Conservation (phyloP, 345 rosid genomes). For the Pistacia integerrima region DNA sequence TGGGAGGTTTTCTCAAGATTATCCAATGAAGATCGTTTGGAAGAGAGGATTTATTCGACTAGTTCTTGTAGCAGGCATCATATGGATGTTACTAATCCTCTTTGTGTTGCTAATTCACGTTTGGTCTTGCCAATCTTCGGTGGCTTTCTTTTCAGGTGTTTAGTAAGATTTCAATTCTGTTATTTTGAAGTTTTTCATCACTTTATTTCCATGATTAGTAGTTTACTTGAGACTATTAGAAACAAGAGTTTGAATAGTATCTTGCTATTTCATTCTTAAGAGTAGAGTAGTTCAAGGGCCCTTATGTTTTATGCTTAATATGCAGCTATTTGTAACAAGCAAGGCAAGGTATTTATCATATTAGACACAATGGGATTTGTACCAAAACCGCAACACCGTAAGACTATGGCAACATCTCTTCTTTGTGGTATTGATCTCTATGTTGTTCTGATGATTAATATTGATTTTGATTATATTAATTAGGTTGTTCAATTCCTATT, state of each 20-base stretch:
- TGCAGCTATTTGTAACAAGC: no score
- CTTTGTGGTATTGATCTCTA: constrained; percentile 22
- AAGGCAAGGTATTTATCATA: no score
- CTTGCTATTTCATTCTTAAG: background rate
- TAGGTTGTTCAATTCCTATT: no score
- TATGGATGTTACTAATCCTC: constrained; percentile 89
- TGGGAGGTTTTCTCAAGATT: no score
- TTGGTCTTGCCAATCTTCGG: constrained; percentile 88
- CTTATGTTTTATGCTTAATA: no score
- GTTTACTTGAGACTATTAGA: background rate
- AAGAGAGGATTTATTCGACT: constrained; percentile 76
- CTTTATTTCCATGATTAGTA: background rate
- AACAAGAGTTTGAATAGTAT: background rate
- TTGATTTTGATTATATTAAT: constrained; percentile 17
- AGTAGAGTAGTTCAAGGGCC: no score
- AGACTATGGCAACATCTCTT: constrained; percentile 32
- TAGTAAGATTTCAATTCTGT: background rate
- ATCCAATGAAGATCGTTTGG: constrained; percentile 35
- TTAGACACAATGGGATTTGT: no score
- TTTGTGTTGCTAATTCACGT: constrained; percentile 65
- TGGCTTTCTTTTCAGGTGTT: constrained; percentile 77
- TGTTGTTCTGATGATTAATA: constrained; percentile 18
- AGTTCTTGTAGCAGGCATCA: constrained; percentile 76
- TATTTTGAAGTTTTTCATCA: background rate
- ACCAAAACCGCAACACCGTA: constrained; percentile 77